Evolutionary conservation across 169 alveolate genomes (phyloP).

Genomic region (Plasmodium coatneyi): DNA sequence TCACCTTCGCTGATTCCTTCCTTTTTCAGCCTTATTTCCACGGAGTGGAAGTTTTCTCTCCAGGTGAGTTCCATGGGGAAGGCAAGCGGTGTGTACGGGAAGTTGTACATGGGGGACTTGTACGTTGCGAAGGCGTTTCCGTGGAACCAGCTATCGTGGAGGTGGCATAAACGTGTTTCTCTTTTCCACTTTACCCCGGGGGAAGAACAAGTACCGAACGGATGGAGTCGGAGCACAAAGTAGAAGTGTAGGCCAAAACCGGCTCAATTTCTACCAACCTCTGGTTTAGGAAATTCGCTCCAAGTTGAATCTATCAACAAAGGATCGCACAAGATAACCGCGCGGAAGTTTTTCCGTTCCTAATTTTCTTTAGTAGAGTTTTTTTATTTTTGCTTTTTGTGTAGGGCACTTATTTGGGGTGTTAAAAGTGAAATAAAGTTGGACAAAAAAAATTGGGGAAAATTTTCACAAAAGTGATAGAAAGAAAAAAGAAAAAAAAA

Average conservation of each 20-base stretch:
- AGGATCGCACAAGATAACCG: background rate
- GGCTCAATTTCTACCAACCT: background rate
- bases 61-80: conserved; percentile 31
- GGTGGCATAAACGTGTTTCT: background rate
- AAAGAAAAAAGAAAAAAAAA: background rate
- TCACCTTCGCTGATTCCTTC: background rate
- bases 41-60: conserved; percentile 42
- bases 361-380: background rate
- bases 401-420: background rate
- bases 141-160: background rate
- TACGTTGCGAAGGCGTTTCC: background rate
- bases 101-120: background rate
- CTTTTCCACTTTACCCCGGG: background rate
- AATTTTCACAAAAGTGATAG: background rate
- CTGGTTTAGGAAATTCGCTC: background rate
- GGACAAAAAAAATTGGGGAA: background rate
- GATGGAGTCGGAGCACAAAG: background rate
- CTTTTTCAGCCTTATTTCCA: conserved; percentile 26
- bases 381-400: too few relatives aligned
- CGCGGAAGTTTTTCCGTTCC: background rate
- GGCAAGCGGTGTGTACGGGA: background rate
- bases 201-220: background rate
- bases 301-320: background rate
- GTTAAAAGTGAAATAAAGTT: background rate
- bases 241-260: background rate